phyloP scores from a whole-genome alignment of 1,139 yeast genomes.

The Saccharomycopsis crataegensis region DNA sequence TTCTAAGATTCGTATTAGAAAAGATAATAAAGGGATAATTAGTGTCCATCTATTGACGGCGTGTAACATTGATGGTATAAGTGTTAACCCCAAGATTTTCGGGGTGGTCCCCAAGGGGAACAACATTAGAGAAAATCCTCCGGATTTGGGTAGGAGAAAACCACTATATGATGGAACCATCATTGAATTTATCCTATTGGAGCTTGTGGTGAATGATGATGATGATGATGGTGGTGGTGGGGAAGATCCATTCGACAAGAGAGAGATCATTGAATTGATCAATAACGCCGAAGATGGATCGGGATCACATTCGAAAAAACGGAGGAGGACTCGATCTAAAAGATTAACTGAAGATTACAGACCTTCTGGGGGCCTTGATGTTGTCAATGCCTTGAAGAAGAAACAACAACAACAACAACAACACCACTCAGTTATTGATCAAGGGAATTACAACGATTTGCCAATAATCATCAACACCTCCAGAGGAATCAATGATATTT shows the following conservation, averaged over 20 bases:
- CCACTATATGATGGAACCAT: slow-evolving; percentile 13
- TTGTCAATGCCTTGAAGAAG: too few species aligned
- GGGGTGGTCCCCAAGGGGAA: background rate
- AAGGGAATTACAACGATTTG: background rate
- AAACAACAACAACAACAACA: too few species aligned
- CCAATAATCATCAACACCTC: background rate
- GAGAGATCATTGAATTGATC: slow-evolving; percentile 16
- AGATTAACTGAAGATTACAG: too few species aligned
- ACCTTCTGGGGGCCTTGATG: too few species aligned
- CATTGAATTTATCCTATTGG: slow-evolving; percentile 16
- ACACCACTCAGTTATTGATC: too few species aligned
- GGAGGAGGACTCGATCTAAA: background rate
- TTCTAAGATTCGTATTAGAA: slow-evolving; percentile 12
- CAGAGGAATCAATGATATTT: slow-evolving; percentile 16
- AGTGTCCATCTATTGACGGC: slow-evolving; percentile 16
- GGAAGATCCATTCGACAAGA: slow-evolving; percentile 2
- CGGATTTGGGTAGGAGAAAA: background rate
- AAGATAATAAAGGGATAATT: slow-evolving; percentile 15
- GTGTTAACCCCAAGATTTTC: background rate
- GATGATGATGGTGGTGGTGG: slow-evolving; percentile 5
- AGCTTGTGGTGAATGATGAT: slow-evolving; percentile 15
- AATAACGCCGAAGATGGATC: slow-evolving; percentile 10
- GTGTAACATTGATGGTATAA: slow-evolving; percentile 2
- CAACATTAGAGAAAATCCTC: background rate
- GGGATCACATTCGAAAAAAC: slow-evolving; percentile 2